These are phyloP conservation scores for Candida ipomoeae DNA, from an alignment of 805 yeast species.

Conservation along the genomic window DNA sequence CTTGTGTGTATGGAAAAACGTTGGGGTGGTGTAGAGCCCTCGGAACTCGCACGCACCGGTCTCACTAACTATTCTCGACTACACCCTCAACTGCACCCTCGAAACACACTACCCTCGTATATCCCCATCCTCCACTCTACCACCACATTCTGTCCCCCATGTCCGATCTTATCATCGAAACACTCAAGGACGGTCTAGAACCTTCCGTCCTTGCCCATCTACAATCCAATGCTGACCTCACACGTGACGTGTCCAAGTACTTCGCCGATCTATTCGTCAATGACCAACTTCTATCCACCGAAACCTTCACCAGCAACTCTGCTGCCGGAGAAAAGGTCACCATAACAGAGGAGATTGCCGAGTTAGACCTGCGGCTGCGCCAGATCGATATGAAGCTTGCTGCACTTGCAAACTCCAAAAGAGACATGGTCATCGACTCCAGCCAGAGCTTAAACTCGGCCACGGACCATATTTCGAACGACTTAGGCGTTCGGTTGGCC, in stretches of 20 bases:
- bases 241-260: constrained; percentile 23
- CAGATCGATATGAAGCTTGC: constrained; percentile 44
- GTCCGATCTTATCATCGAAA: constrained; percentile 34
- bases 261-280: constrained; percentile 44
- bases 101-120: background rate
- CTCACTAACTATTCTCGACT: background rate
- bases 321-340: constrained; percentile 21
- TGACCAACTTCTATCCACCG: constrained; percentile 45
- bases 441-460: constrained; percentile 28
- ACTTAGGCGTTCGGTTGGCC: constrained; percentile 16
- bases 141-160: constrained; percentile 11
- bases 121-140: background rate
- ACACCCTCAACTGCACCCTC: background rate
- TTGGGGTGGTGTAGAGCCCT: background rate
- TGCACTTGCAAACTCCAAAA: constrained; percentile 33
- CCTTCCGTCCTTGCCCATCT: constrained; percentile 20
- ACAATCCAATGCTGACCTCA: constrained; percentile 18
- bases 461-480: constrained; percentile 2
- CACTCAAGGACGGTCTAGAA: constrained; percentile 26
- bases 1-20: no score
- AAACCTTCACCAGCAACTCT: constrained; percentile 38
- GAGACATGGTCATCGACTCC: constrained; percentile 45
- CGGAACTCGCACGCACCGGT: background rate
- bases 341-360: constrained; percentile 68
- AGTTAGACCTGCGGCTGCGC: constrained; percentile 55